Evolutionary conservation across 2,329 filamentous ascomycete species (phyloP).

Genomic region (Colletotrichum sp.): DNA sequence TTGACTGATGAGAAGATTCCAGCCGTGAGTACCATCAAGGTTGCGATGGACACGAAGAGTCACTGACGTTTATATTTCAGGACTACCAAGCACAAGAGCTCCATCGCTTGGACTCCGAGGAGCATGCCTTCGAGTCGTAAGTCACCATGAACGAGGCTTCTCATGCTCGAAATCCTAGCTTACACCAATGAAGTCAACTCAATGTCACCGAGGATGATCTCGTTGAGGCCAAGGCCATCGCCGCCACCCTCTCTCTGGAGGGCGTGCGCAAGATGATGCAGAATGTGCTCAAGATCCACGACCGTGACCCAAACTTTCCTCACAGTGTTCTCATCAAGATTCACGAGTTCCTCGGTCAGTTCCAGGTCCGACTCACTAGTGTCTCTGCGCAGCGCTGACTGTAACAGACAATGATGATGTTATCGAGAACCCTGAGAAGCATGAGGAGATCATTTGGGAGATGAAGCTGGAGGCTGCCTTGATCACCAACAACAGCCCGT

Average conservation of each 20-base stretch:
- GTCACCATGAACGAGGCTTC: neutral
- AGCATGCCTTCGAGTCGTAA: constrained; percentile 15
- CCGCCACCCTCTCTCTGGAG: constrained; percentile 37
- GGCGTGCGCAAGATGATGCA: constrained; percentile 42
- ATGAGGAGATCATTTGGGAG: constrained; percentile 53
- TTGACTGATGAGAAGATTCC: constrained; percentile 15
- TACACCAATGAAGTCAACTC: constrained; percentile 23
- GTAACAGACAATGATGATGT: constrained; percentile 28
- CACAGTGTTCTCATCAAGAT: constrained; percentile 43
- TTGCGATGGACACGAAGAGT: neutral
- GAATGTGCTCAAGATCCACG: constrained; percentile 43
- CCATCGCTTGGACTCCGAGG: constrained; percentile 5
- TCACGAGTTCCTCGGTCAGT: constrained; percentile 45
- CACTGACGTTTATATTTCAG: neutral
- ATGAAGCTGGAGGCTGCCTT: constrained; percentile 62
- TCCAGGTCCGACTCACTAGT: constrained; percentile 27
- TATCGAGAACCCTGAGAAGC: constrained; percentile 47
- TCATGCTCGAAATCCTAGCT: neutral
- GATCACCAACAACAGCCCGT: constrained; percentile 61
- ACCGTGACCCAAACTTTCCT: constrained; percentile 49
- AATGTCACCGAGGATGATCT: constrained; percentile 47
- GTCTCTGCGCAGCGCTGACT: neutral
- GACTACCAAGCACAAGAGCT: neutral
- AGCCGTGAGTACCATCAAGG: neutral
- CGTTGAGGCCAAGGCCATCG: constrained; percentile 46